These are phyloP conservation scores for Calonectria pseudoreteaudii DNA, from an alignment of 2,329 filamentous ascomycete species.

Conservation along the genomic window DNA sequence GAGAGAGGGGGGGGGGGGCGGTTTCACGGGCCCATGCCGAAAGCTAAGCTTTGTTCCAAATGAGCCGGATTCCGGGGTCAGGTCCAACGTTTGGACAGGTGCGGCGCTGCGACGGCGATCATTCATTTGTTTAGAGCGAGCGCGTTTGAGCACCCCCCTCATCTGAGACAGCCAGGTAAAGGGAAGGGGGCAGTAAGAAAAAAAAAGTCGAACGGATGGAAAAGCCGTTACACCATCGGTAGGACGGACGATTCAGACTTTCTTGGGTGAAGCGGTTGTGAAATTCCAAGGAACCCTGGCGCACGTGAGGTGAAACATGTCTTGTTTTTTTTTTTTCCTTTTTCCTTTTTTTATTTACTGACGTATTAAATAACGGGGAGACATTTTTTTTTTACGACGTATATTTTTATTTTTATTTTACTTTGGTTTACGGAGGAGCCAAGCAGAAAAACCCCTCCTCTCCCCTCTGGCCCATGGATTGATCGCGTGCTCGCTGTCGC, in stretches of 20 bases:
- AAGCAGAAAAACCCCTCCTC: no score
- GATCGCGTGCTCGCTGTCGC: neutral
- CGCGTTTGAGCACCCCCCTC: neutral
- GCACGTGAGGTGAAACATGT: neutral
- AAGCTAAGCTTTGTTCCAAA: constrained; percentile 8
- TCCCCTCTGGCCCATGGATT: no score
- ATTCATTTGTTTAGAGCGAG: neutral
- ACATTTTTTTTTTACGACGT: neutral
- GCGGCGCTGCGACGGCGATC: neutral
- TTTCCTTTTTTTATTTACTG: no score
- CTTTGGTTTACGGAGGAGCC: no score
- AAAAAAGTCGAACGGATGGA: neutral
- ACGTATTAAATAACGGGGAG: no score
- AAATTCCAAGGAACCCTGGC: neutral
- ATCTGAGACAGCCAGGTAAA: neutral
- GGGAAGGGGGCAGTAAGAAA: no score
- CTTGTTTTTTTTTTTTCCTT: neutral
- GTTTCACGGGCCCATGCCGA: neutral
- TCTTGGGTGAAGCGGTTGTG: neutral
- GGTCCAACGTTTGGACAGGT: neutral
- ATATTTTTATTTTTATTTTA: neutral
- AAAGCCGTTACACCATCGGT: neutral
- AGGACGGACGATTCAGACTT: neutral
- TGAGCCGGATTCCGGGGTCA: neutral
- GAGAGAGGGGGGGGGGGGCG: neutral